Percentiles rank a stretch among this genome's conserved stretches.
Conservation (phyloP, 768 basidiomycete species). For the Candolleomyces aberdarensis region DNA sequence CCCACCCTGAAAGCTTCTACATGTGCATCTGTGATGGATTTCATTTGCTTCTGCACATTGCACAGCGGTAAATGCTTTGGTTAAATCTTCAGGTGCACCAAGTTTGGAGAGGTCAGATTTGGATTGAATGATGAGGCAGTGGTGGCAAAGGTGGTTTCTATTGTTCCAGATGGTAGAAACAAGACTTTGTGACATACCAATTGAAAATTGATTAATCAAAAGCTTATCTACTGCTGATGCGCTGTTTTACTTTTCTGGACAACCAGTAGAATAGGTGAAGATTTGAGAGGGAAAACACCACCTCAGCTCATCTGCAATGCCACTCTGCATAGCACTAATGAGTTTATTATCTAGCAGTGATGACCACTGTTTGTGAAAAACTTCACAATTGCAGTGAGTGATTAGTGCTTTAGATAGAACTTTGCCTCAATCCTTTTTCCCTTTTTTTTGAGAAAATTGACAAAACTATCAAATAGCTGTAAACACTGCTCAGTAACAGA, state of each 20-base stretch:
- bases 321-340: background rate
- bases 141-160: background rate
- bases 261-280: slow-evolving; percentile 7
- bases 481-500: background rate
- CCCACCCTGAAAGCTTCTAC: background rate
- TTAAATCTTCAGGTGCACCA: background rate
- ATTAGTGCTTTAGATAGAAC: background rate
- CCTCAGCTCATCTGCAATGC: background rate
- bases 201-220: background rate
- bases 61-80: background rate
- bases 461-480: background rate
- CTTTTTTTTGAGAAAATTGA: background rate
- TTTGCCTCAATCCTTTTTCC: background rate
- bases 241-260: background rate
- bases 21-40: background rate
- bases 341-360: background rate
- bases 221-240: background rate
- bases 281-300: background rate
- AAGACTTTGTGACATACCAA: no score
- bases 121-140: background rate
- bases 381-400: background rate
- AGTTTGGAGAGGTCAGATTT: no score
- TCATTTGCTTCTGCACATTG: background rate
- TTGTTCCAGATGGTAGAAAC: background rate
- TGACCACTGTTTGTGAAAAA: no score